Evolutionary conservation across 495 filamentous ascomycete genomes (phyloP).

Genomic region (Talaromyces borbonicus): DNA sequence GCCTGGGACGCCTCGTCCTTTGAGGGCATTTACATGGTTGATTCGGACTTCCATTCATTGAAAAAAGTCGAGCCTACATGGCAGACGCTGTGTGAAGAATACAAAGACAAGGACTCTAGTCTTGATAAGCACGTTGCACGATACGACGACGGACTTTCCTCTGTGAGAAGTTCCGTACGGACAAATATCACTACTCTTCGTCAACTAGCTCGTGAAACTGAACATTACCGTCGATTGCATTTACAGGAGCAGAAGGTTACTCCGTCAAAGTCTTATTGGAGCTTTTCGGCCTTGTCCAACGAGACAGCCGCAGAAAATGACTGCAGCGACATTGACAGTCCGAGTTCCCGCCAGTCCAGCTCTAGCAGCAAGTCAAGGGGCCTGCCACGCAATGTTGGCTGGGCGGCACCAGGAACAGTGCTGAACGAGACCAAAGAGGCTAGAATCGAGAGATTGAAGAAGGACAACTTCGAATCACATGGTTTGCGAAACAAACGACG

Average conservation of each 20-base stretch:
- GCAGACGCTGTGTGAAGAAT: not conserved
- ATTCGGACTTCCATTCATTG: not conserved
- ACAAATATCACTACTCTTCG: not conserved
- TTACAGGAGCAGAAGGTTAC: slow-evolving; percentile 12
- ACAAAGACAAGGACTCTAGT: not conserved
- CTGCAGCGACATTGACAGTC: not conserved
- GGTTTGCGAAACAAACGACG: slow-evolving; percentile 20
- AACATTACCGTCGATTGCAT: not conserved
- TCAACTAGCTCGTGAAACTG: slow-evolving; percentile 1
- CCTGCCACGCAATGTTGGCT: slow-evolving; percentile 1
- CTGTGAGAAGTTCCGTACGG: not conserved
- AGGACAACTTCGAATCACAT: slow-evolving; percentile 26
- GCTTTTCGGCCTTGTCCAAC: slow-evolving; percentile 21
- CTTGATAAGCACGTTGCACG: not conserved
- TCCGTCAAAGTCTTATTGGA: slow-evolving; percentile 32
- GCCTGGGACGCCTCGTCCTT: slow-evolving; percentile 1
- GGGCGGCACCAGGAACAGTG: slow-evolving; percentile 6
- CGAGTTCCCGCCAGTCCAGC: not conserved
- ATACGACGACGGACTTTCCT: not conserved
- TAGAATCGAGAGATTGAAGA: slow-evolving; percentile 24
- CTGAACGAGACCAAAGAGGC: slow-evolving; percentile 25
- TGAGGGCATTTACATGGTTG: not conserved
- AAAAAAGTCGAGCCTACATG: not conserved
- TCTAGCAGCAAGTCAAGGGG: not conserved
- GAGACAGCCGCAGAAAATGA: not conserved